These are phyloP conservation scores for Diaporthe humulicola DNA, from an alignment of 2,329 filamentous ascomycete genomes.

Conservation along the genomic window DNA sequence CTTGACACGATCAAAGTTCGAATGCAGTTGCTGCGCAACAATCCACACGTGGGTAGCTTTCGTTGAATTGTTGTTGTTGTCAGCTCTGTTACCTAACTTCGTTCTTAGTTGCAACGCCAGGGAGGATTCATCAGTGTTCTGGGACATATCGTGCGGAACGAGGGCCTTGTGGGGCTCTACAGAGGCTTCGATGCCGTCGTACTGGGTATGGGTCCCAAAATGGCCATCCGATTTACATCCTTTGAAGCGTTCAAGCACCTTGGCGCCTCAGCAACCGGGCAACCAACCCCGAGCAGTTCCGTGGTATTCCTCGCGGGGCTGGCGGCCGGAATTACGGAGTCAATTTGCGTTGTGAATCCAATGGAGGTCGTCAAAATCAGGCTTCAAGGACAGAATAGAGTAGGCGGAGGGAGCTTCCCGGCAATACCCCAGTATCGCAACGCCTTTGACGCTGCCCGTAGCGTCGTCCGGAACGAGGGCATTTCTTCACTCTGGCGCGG, in stretches of 20 bases:
- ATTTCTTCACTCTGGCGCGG: not conserved
- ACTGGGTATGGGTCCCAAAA: not conserved
- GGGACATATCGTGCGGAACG: not conserved
- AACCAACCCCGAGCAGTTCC: not conserved
- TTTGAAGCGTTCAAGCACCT: not conserved
- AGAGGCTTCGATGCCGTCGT: not conserved
- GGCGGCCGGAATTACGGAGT: not conserved
- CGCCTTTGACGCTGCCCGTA: not conserved
- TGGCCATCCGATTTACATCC: not conserved
- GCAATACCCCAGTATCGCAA: not conserved
- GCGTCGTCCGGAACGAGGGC: not conserved
- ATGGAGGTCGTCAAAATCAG: slow-evolving; percentile 9
- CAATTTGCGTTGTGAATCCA: not conserved
- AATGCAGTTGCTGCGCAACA: not conserved
- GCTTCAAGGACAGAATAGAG: not conserved
- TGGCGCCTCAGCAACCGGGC: not conserved
- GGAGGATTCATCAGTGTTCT: not conserved
- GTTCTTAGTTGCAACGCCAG: not conserved
- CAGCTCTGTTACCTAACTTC: not conserved
- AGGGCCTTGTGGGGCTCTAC: not conserved
- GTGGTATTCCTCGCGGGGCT: not conserved
- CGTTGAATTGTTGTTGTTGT: too few relatives aligned
- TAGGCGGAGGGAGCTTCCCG: not conserved
- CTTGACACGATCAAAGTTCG: not conserved
- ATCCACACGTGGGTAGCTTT: not conserved